Evolutionary conservation across 176 grass and related monocot genomes (phyloP).

Genomic region (Aegilops bicornis): DNA sequence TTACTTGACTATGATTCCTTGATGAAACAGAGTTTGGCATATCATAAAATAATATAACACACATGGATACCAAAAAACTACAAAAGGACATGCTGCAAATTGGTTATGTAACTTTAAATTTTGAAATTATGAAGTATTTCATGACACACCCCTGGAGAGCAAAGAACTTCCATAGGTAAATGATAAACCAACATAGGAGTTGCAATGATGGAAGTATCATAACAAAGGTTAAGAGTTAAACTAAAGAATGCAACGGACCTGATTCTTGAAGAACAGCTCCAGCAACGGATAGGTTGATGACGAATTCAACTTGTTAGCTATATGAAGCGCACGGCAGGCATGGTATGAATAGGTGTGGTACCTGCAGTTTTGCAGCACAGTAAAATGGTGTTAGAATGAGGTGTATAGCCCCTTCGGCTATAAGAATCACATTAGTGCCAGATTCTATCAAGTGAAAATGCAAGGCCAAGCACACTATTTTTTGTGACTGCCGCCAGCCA

Average conservation of each 20-base stretch:
- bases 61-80: neutral
- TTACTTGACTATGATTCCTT: neutral
- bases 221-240: neutral
- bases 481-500: neutral
- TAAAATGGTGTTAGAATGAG: neutral
- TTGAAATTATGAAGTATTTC: neutral
- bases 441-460: neutral
- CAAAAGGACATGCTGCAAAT: neutral
- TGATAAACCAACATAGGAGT: neutral
- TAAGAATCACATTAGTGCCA: neutral
- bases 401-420: neutral
- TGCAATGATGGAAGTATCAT: neutral
- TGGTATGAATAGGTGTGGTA: conserved; percentile 82
- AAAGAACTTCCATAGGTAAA: neutral
- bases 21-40: neutral
- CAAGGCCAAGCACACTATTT: neutral
- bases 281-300: conserved; percentile 83
- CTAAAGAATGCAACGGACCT: conserved; percentile 40
- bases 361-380: conserved; percentile 42
- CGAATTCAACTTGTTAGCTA: conserved; percentile 84
- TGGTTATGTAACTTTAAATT: neutral
- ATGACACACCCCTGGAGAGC: neutral
- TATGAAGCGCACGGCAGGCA: conserved; percentile 84
- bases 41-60: neutral
- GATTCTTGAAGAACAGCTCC: conserved; percentile 87